These are phyloP conservation scores for Phyllostachys edulis DNA, from an alignment of 176 grass and related monocot genomes.

Conservation along the genomic window DNA sequence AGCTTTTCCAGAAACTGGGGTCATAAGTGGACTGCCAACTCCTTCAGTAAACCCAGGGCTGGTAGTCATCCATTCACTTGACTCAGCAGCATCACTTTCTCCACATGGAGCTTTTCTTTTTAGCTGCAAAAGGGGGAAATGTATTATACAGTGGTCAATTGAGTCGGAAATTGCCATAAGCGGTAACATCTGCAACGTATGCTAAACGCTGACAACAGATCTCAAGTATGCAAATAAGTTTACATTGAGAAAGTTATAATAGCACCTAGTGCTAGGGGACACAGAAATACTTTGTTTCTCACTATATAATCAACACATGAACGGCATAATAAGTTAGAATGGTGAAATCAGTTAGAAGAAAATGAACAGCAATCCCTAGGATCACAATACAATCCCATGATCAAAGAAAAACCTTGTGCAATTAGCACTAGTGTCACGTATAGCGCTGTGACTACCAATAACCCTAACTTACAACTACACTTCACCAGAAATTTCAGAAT, in stretches of 20 bases:
- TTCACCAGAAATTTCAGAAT: conserved; percentile 26
- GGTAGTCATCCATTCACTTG: conserved; percentile 44
- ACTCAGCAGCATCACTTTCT: conserved; percentile 49
- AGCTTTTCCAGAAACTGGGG: conserved; percentile 58
- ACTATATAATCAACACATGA: conserved; percentile 17
- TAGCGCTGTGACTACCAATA: neutral
- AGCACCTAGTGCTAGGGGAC: neutral
- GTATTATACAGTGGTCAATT: conserved; percentile 8
- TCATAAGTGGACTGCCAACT: conserved; percentile 48
- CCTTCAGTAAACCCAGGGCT: conserved; percentile 56
- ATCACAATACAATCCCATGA: neutral
- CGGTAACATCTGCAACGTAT: neutral
- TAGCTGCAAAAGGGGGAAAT: conserved; percentile 42
- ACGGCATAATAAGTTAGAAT: neutral
- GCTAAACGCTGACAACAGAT: neutral
- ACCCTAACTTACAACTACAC: neutral
- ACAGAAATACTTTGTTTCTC: neutral
- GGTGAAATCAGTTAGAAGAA: neutral
- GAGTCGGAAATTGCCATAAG: neutral
- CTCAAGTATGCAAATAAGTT: neutral
- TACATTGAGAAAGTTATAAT: neutral
- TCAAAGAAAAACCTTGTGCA: neutral
- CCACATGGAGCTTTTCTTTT: conserved; percentile 59
- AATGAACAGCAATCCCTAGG: neutral
- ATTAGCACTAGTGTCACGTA: neutral